Base-by-base conservation (phyloP, 306 rosid species). In the Alnus rubra region DNA sequence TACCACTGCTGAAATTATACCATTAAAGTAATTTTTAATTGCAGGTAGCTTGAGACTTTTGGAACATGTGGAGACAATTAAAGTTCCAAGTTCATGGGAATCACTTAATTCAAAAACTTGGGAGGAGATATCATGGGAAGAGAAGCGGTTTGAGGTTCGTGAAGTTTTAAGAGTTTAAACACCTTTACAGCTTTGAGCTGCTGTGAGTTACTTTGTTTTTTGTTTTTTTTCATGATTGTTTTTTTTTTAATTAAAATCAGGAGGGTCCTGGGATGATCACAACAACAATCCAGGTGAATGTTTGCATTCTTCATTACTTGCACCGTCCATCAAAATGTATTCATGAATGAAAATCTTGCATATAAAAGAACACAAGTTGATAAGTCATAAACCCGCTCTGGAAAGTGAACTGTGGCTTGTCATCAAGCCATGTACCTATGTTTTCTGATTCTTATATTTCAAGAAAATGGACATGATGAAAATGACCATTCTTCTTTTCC, bases 1-100 rank as follows among this genome's bases (percentile, higher is more conserved):
- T 42, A 23, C 13, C 14, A 23, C 28, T 59, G 33, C 65, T 59
- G 65, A 59, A 74, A 67, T 56, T 71, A 19, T 54, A 79, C 54
- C 70, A 68, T 74, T 84, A 48, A 76, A 63, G 58, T 59, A 52
- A 1, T 65, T 56, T 58, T 56, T 45, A 47, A 52, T 78, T 83
- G 87, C 88, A 92, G 98, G 48, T 89, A 85, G 97, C 91, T 85
- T 95, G 83, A 93, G 98, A 84, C 75, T 95, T 80, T 19, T 95
- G 82, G 92, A 95, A 84, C 92, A 90, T 42, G 98, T 80, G 54
- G 91, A 90, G 44, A 87, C 85, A 52, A 76, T 95, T 73, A 76
- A 85, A 78, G 85, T 78, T 76, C 99, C 98, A 47, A 74, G 67
- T 68, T 86, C 84, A 35, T 91, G 94, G 97, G 82, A 91, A 59